Evolutionary conservation across 2,329 filamentous ascomycete species (phyloP), one percentile per base, ranked within the genome.

Genomic region (Fusarium nisikadoi): DNA sequence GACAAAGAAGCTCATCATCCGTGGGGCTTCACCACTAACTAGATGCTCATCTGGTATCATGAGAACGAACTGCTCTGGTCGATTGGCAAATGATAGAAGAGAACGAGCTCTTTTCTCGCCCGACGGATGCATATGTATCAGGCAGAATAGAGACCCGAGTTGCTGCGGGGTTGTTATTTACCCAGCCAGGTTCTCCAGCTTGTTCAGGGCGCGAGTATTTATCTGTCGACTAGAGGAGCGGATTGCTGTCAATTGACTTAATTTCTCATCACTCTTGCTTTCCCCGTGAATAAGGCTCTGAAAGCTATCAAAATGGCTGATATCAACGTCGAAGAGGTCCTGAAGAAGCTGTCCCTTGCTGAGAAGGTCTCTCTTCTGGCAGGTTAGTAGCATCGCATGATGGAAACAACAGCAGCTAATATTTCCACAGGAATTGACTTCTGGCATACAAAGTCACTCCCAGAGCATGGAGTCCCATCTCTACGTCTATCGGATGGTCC

Each of bases 401-500:
- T 10, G 17, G 23, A 17, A 20, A 39, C n/a, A 36, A 23, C 8
- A 25, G 14, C 8, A 39, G 19, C 65, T 69, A 16, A 72, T 27
- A 33, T 11, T 3, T 33, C 9, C 6, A 25, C 62, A 87, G 89
- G 89, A 62, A 86, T 87, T 71, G 91, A 93, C 80, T 92, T 92
- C 76, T 93, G 91, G 91, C 89, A 92, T 76, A 91, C 91, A 38
- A 87, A 88, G 72, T 80, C 87, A 19, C 83, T 93, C 11, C 88
- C 88, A 14, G 79, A 88, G 27, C 86, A 90, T 75, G 87, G 88
- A 4, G 85, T 93, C 38, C 91, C 91, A 10, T 89, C 90, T 0
- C 83, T 93, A 36, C 88, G 91, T 52, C 85, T 91, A 50, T 88
- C 89, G 41, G 91, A 93, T 74, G 91, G 91, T 0, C 92, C 92